A percentile compares a stretch with the other conserved stretches of the same genome.
Conservation (phyloP, 2,329 filamentous ascomycete genomes). For the Colletotrichum siamense region DNA sequence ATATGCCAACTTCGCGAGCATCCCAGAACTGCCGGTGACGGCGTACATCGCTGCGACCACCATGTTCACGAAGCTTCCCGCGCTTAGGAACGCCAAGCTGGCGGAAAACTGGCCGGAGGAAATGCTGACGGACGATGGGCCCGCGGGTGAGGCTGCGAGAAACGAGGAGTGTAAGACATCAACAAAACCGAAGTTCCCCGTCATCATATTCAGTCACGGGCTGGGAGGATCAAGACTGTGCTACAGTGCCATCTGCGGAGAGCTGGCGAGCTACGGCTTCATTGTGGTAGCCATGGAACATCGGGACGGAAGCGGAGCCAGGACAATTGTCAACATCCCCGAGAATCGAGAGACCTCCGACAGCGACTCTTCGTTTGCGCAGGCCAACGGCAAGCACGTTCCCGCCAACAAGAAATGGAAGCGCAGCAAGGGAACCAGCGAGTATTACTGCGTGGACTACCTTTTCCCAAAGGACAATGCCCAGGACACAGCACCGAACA, state of each 20-base stretch:
- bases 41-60: constrained; percentile 61
- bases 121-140: constrained; percentile 35
- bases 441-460: constrained; percentile 62
- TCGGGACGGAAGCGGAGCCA: constrained; percentile 66
- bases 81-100: constrained; percentile 64
- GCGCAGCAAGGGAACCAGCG: constrained; percentile 28
- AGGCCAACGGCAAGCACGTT: constrained; percentile 27
- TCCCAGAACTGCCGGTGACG: constrained; percentile 53
- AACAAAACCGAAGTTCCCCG: constrained; percentile 57
- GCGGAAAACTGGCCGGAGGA: constrained; percentile 59
- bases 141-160: constrained; percentile 38
- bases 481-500: constrained; percentile 56
- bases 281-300: constrained; percentile 70
- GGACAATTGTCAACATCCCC: constrained; percentile 65
- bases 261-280: constrained; percentile 71
- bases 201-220: constrained; percentile 72
- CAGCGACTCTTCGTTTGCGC: constrained; percentile 31
- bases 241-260: constrained; percentile 68
- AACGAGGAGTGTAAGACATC: constrained; percentile 22
- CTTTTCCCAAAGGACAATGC: constrained; percentile 65
- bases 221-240: constrained; percentile 67
- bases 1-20: constrained; percentile 65
- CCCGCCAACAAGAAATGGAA: constrained; percentile 37
- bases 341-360: constrained; percentile 39
- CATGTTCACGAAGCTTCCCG: constrained; percentile 70